These are phyloP conservation scores for Raddia distichophylla DNA, from an alignment of 176 grass and related monocot genomes.

Conservation along the genomic window DNA sequence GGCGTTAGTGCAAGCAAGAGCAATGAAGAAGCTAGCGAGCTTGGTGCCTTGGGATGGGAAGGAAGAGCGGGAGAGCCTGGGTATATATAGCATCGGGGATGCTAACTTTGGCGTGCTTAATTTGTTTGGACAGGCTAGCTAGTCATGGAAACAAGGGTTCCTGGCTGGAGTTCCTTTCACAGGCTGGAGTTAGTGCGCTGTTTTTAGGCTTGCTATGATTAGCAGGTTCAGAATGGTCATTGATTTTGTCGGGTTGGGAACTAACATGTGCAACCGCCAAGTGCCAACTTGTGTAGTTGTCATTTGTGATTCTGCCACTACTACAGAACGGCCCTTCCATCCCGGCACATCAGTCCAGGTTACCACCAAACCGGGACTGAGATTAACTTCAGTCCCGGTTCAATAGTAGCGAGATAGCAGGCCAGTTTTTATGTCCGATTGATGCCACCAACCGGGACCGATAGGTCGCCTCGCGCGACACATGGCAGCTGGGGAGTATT, in stretches of 20 bases:
- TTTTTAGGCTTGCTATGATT: slow-evolving; percentile 43
- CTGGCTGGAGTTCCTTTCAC: slow-evolving; percentile 37
- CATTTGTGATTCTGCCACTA: neutral
- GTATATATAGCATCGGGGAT: slow-evolving; percentile 31
- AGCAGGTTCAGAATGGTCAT: slow-evolving; percentile 13
- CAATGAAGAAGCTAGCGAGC: slow-evolving; percentile 27
- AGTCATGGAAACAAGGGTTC: slow-evolving; percentile 12
- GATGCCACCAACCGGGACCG: too few species aligned
- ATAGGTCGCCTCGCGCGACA: too few species aligned
- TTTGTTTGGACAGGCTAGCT: neutral
- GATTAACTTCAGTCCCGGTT: too few species aligned
- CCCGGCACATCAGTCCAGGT: too few species aligned
- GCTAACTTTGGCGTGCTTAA: neutral
- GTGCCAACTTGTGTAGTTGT: neutral
- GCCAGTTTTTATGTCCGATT: too few species aligned
- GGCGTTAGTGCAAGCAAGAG: neutral
- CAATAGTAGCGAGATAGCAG: too few species aligned
- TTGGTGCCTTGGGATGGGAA: slow-evolving; percentile 19
- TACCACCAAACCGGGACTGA: too few species aligned
- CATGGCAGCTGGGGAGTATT: too few species aligned
- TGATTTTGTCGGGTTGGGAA: neutral
- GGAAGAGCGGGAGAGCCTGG: neutral
- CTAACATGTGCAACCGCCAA: neutral
- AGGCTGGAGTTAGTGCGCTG: slow-evolving; percentile 11
- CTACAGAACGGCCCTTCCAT: too few species aligned